phyloP scores from a whole-genome alignment of 129 eudicot genomes.

The Lactuca saligna region DNA sequence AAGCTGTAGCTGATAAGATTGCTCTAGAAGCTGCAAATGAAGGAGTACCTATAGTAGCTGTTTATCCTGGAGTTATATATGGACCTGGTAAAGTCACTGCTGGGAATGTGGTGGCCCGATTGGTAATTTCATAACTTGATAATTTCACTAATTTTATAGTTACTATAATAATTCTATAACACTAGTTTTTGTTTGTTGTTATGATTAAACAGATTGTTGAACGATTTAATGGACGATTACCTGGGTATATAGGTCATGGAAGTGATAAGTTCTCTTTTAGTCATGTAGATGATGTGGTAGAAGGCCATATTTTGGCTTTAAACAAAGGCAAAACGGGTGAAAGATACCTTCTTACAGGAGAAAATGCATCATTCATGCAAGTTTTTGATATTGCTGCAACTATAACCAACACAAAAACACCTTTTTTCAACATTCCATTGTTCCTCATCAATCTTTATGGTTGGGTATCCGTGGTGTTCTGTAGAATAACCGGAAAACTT shows the following conservation, averaged over 20 bases:
- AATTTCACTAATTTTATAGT: too few species aligned
- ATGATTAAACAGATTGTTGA: slow-evolving; percentile 66
- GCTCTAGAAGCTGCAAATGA: slow-evolving; percentile 78
- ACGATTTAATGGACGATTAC: slow-evolving; percentile 77
- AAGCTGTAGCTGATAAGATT: slow-evolving; percentile 71
- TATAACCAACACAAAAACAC: slow-evolving; percentile 61
- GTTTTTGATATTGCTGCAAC: slow-evolving; percentile 75
- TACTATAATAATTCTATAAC: too few species aligned
- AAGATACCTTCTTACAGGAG: slow-evolving; percentile 94
- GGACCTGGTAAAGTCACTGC: slow-evolving; percentile 88
- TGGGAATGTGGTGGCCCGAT: slow-evolving; percentile 69
- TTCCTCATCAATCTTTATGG: slow-evolving; percentile 63
- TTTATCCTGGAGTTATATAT: slow-evolving; percentile 93
- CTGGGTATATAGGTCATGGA: slow-evolving; percentile 78
- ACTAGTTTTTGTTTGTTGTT: neutral
- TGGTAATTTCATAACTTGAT: slow-evolving; percentile 47
- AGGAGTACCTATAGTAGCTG: slow-evolving; percentile 75
- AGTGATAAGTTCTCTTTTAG: slow-evolving; percentile 66
- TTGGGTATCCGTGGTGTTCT: slow-evolving; percentile 66
- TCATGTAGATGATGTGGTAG: slow-evolving; percentile 90
- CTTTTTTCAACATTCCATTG: slow-evolving; percentile 63
- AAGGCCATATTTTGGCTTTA: slow-evolving; percentile 80
- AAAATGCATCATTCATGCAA: slow-evolving; percentile 80
- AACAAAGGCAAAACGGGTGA: slow-evolving; percentile 70
- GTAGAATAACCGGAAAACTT: slow-evolving; percentile 71